These are phyloP conservation scores for Lachnellula occidentalis DNA, from an alignment of 2,329 filamentous ascomycete genomes.

Conservation along the genomic window DNA sequence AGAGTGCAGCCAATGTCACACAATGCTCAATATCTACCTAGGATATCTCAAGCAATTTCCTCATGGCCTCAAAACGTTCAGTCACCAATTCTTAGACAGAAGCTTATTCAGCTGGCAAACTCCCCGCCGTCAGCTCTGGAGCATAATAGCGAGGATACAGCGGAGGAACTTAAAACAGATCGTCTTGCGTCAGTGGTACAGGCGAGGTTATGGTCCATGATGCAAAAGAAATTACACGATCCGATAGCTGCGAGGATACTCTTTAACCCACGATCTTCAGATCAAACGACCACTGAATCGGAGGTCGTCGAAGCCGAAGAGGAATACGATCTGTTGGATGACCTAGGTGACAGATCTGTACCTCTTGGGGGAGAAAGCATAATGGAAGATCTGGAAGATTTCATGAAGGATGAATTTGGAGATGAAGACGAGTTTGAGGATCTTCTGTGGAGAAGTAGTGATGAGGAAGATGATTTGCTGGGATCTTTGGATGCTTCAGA, in stretches of 20 bases:
- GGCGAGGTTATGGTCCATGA: constrained; percentile 23
- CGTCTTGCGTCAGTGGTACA: constrained; percentile 15
- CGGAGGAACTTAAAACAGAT: neutral
- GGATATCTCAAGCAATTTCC: constrained; percentile 14
- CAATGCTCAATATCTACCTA: constrained; percentile 15
- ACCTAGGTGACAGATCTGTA: neutral
- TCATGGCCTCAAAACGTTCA: constrained; percentile 17
- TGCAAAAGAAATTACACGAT: constrained; percentile 21
- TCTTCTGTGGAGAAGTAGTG: constrained; percentile 5
- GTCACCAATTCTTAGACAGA: constrained; percentile 18
- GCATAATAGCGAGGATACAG: neutral
- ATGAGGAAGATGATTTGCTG: constrained; percentile 8
- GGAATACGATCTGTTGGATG: neutral
- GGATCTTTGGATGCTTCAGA: constrained; percentile 9
- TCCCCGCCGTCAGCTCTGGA: neutral
- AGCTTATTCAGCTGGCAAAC: constrained; percentile 12
- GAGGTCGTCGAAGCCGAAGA: neutral
- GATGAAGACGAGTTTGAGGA: constrained; percentile 13
- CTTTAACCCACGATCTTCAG: neutral
- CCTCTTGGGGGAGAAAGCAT: neutral
- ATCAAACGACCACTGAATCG: neutral
- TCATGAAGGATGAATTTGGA: constrained; percentile 2
- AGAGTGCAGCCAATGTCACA: constrained; percentile 17
- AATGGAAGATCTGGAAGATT: neutral
- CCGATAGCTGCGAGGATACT: constrained; percentile 8